Evolutionary conservation across 176 grass and related monocot species (phyloP).

Genomic region (Aechmea fasciata): DNA sequence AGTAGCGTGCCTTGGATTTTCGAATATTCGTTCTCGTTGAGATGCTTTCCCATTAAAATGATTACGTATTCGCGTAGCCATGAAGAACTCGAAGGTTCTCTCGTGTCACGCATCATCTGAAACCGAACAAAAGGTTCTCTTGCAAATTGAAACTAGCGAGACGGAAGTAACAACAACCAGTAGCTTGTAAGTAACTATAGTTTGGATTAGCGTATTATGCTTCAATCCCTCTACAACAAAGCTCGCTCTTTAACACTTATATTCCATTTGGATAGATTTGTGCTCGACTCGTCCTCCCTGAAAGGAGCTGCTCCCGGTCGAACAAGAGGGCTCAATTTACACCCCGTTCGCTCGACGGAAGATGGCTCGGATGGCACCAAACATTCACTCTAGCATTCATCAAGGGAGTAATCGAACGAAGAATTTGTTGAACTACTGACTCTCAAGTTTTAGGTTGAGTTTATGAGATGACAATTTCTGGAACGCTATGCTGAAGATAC

Average conservation of each 20-base stretch:
- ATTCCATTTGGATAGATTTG: conserved; percentile 29
- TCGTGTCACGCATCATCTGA: conserved; percentile 26
- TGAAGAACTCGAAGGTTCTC: conserved; percentile 21
- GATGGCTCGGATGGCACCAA: conserved; percentile 13
- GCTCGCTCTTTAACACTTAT: conserved; percentile 12
- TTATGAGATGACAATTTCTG: conserved; percentile 21
- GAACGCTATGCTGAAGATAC: not conserved
- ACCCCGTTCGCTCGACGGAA: conserved; percentile 16
- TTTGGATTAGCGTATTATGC: not conserved
- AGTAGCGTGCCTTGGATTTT: conserved; percentile 13
- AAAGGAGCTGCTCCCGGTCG: conserved; percentile 66
- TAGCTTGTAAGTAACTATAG: conserved; percentile 30
- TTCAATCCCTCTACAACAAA: conserved; percentile 8
- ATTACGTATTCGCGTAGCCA: conserved; percentile 20
- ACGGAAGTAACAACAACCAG: conserved; percentile 28
- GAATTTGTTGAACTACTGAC: conserved; percentile 23
- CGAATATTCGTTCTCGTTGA: not conserved
- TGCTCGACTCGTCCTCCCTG: conserved; percentile 44
- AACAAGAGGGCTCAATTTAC: conserved; percentile 54
- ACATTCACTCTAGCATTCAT: conserved; percentile 30
- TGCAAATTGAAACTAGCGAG: conserved; percentile 40
- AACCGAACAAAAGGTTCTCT: conserved; percentile 42
- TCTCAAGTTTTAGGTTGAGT: conserved; percentile 30
- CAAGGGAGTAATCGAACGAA: not conserved
- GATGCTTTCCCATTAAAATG: conserved; percentile 12